Conservation (phyloP, 805 yeast genomes). For the Cyberlindnera petersonii region DNA sequence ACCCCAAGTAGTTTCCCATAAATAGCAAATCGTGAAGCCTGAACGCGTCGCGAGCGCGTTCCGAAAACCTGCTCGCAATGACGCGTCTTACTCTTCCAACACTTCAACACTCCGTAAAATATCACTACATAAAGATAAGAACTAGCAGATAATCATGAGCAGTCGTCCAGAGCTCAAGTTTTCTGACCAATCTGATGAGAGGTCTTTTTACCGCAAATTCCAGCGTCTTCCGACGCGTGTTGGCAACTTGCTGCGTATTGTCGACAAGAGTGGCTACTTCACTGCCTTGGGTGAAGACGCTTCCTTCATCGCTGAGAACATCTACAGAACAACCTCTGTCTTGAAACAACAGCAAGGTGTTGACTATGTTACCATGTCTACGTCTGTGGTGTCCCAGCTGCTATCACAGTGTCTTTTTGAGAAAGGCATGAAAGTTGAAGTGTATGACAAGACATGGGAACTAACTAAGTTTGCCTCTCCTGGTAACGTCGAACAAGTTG, state of each 20-base stretch:
- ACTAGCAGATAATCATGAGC: constrained; percentile 15
- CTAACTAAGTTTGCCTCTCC: constrained; percentile 70
- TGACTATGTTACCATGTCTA: constrained; percentile 72
- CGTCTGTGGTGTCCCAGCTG: constrained; percentile 64
- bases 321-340: constrained; percentile 81
- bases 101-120: too few species aligned
- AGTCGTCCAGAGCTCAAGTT: constrained; percentile 56
- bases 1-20: not conserved
- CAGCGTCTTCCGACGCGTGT: constrained; percentile 44
- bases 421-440: constrained; percentile 71
- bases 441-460: constrained; percentile 67
- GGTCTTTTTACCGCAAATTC: constrained; percentile 46
- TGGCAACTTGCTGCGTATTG: constrained; percentile 57
- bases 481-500: constrained; percentile 79
- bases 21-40: not conserved
- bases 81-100: not conserved
- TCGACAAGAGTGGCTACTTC: constrained; percentile 80
- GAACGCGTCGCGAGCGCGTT: not conserved
- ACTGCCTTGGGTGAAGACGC: constrained; percentile 77
- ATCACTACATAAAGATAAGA: not conserved
- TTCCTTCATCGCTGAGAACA: constrained; percentile 70
- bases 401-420: constrained; percentile 65
- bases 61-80: too few species aligned
- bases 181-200: constrained; percentile 47
- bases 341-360: constrained; percentile 55